phyloP scores from a whole-genome alignment of 257 asterid genomes.

The Osmanthus fragrans region DNA sequence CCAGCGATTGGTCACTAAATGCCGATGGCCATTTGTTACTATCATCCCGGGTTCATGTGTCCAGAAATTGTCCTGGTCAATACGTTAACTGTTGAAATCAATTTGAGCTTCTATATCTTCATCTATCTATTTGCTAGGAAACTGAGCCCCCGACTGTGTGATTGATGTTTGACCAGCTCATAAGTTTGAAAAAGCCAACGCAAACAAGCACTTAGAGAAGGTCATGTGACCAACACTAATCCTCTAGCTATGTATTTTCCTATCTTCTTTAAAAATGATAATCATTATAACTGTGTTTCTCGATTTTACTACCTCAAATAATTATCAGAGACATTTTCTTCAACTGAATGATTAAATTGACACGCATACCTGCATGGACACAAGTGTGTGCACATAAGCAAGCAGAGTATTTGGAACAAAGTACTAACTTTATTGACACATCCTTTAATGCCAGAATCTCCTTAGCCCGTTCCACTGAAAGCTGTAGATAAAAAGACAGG shows the following conservation, averaged over 20 bases:
- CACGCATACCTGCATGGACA: not conserved
- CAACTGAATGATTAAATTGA: not conserved
- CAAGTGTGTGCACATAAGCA: not conserved
- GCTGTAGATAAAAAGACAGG: constrained; percentile 48
- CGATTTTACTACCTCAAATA: not conserved
- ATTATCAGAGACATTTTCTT: not conserved
- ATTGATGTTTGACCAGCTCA: too few species aligned
- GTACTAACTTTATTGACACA: constrained; percentile 65
- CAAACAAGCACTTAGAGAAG: not conserved
- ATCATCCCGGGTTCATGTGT: constrained; percentile 38
- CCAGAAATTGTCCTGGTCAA: constrained; percentile 36
- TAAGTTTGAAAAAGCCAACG: too few species aligned
- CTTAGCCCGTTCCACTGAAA: constrained; percentile 66
- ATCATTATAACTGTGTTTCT: not conserved
- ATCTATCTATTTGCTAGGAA: constrained; percentile 43
- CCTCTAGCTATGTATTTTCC: constrained; percentile 10
- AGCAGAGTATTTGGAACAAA: not conserved
- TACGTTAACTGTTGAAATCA: constrained; percentile 34
- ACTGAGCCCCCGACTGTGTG: too few species aligned
- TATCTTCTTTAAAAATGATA: not conserved
- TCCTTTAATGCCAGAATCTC: constrained; percentile 62
- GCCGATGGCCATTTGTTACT: constrained; percentile 33
- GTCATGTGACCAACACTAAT: constrained; percentile 3
- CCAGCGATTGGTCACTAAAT: constrained; percentile 40
- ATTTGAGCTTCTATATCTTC: constrained; percentile 41